Percentiles rank a stretch among this genome's conserved stretches.
Conservation (phyloP, 345 rosid species). For the Iberis pinnata region DNA sequence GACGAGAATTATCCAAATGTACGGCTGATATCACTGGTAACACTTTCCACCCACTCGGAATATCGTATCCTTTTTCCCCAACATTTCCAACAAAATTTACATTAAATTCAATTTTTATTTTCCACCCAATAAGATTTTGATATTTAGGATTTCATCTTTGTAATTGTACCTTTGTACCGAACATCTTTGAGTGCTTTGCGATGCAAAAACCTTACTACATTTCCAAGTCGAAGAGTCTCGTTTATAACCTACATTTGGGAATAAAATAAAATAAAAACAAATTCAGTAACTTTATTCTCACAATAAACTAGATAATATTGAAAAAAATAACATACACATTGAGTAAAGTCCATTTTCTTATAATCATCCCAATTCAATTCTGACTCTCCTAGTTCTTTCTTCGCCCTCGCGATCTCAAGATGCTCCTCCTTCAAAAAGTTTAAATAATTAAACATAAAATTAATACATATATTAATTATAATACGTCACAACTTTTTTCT, state of each 20-base stretch:
- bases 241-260: conserved; percentile 61
- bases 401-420: conserved; percentile 50
- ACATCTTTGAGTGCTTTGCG: conserved; percentile 88
- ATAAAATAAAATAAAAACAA: background rate
- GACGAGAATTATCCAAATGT: conserved; percentile 74
- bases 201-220: conserved; percentile 92
- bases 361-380: conserved; percentile 89
- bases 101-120: background rate
- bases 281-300: background rate
- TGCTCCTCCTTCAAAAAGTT: conserved; percentile 62
- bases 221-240: conserved; percentile 95
- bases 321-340: conserved; percentile 54
- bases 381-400: conserved; percentile 47
- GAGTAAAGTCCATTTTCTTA: conserved; percentile 96
- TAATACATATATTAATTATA: background rate
- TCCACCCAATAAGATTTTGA: background rate
- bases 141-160: background rate
- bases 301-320: background rate
- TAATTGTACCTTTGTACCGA: conserved; percentile 56
- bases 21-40: conserved; percentile 95
- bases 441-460: background rate
- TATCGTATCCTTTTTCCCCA: conserved; percentile 66
- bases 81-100: background rate
- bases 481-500: background rate
- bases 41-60: conserved; percentile 99